phyloP scores from a whole-genome alignment of 768 basidiomycete genomes.

The Megacollybia marginata region DNA sequence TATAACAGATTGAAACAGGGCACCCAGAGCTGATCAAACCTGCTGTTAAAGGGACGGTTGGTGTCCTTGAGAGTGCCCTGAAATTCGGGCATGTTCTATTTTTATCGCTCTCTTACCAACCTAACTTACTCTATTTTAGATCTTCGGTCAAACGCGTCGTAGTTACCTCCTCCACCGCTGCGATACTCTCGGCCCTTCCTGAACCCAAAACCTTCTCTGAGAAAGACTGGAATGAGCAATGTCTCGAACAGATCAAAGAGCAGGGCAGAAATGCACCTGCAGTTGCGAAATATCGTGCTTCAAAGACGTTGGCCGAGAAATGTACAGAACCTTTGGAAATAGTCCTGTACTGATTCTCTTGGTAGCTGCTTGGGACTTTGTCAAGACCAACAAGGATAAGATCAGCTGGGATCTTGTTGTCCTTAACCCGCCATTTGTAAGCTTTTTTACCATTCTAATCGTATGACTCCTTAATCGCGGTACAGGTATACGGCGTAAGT shows the following conservation, averaged over 20 bases:
- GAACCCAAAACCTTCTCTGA: conserved; percentile 19
- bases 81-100: conserved; percentile 31
- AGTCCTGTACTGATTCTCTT: not conserved
- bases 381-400: too few relatives aligned
- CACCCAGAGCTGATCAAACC: conserved; percentile 44
- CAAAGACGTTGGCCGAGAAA: conserved; percentile 43
- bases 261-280: conserved; percentile 28
- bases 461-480: too few relatives aligned
- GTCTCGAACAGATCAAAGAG: conserved; percentile 26
- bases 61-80: conserved; percentile 36
- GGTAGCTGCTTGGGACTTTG: not conserved
- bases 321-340: conserved; percentile 9
- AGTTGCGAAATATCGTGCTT: conserved; percentile 31
- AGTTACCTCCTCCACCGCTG: conserved; percentile 42
- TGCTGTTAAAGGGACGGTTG: conserved; percentile 49
- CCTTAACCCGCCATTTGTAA: too few relatives aligned
- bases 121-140: not conserved
- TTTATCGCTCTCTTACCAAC: not conserved
- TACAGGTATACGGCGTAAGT: too few relatives aligned
- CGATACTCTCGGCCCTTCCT: conserved; percentile 16
- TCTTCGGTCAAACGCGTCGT: conserved; percentile 42
- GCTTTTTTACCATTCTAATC: too few relatives aligned
- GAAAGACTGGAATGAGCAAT: conserved; percentile 40
- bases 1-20: too few relatives aligned
- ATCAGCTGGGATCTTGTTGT: too few relatives aligned